phyloP scores from a whole-genome alignment of 164 flowering plant genomes.

The Vitis vinifera region DNA sequence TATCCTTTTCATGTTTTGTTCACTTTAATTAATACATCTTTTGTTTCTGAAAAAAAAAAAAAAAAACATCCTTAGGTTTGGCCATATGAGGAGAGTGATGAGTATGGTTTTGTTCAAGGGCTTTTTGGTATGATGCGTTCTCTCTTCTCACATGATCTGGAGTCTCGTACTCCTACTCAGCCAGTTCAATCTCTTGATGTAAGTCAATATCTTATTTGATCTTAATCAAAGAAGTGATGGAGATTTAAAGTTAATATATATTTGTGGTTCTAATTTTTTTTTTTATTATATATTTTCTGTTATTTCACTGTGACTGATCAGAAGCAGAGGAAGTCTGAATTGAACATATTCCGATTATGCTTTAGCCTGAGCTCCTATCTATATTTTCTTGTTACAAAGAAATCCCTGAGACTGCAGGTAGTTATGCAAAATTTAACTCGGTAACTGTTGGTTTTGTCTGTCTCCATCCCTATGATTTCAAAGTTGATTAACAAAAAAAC shows the following conservation, averaged over 20 bases:
- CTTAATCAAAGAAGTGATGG: neutral
- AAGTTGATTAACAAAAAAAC: too few species aligned
- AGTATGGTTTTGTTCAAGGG: constrained; percentile 86
- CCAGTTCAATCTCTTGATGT: constrained; percentile 46
- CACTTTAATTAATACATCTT: too few species aligned
- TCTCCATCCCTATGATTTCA: too few species aligned
- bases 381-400: constrained; percentile 79
- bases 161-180: constrained; percentile 25
- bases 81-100: constrained; percentile 92
- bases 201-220: neutral
- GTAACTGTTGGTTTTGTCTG: neutral
- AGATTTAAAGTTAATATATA: neutral
- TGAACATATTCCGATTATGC: constrained; percentile 56
- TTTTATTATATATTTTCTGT: neutral
- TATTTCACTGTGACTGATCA: constrained; percentile 24
- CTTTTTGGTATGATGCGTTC: constrained; percentile 78
- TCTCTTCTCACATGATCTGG: constrained; percentile 55
- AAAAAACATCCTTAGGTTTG: constrained; percentile 52
- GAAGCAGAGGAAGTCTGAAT: constrained; percentile 53
- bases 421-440: neutral
- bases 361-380: constrained; percentile 81
- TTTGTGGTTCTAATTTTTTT: neutral
- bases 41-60: too few species aligned
- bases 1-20: neutral
- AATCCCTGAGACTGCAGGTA: constrained; percentile 78